Evolutionary conservation across 208 protist genomes (phyloP).

Genomic region (Strigomonas galati): DNA sequence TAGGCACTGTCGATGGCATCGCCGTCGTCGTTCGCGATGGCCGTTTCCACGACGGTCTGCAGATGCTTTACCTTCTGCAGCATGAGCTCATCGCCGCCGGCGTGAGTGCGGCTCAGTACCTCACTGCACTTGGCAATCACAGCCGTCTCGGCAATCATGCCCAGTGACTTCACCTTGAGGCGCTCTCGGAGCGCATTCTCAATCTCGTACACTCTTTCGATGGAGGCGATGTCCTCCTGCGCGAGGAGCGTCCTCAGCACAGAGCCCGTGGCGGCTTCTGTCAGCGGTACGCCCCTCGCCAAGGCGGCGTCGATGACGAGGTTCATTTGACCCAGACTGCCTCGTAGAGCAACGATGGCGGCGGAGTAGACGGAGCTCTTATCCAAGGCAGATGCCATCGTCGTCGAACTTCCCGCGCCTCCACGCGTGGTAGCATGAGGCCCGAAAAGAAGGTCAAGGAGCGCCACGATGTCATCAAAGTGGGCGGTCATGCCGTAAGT

Average conservation of each 20-base stretch:
- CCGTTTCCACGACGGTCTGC: conserved; percentile 49
- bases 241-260: conserved; percentile 25
- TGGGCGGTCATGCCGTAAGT: conserved; percentile 49
- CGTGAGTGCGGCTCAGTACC: conserved; percentile 49
- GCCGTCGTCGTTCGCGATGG: conserved; percentile 50
- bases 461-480: conserved; percentile 44
- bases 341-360: conserved; percentile 40
- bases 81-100: conserved; percentile 68
- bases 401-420: too few species aligned
- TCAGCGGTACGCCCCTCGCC: background rate
- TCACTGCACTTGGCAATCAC: conserved; percentile 78
- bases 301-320: background rate
- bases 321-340: conserved; percentile 18
- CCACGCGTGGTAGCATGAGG: too few species aligned
- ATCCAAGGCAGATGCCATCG: too few species aligned
- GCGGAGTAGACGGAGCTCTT: conserved; percentile 36
- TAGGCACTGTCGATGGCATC: conserved; percentile 68
- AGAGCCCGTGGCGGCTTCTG: conserved; percentile 6
- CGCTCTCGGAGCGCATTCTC: conserved; percentile 47
- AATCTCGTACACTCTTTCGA: conserved; percentile 57
- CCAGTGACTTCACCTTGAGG: conserved; percentile 40
- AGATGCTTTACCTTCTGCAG: conserved; percentile 76
- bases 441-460: conserved; percentile 6
- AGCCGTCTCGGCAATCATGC: conserved; percentile 65
- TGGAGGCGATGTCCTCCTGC: conserved; percentile 17